Conservation (phyloP, 2,329 filamentous ascomycete genomes). For the Incumbomyces delicatus region DNA sequence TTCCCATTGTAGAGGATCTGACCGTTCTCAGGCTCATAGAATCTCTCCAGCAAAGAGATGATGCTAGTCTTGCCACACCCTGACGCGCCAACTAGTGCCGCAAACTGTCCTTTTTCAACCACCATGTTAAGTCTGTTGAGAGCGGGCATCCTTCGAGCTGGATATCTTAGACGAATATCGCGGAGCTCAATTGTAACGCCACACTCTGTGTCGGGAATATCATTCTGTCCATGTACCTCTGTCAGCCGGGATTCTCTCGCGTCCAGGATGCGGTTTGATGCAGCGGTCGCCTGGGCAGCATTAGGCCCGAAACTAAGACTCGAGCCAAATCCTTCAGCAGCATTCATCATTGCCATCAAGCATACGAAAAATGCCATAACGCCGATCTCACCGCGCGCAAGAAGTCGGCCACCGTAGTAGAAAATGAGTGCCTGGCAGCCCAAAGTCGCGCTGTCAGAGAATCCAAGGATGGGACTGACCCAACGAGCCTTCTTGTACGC, state of each 20-base stretch:
- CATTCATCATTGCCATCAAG: conserved; percentile 32
- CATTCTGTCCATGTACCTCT: conserved; percentile 64
- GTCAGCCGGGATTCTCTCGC: conserved; percentile 72
- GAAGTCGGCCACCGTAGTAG: conserved; percentile 63
- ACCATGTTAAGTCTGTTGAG: too few relatives aligned
- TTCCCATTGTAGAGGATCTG: conserved; percentile 73
- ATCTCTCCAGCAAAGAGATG: conserved; percentile 80
- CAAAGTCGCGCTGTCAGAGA: conserved; percentile 66
- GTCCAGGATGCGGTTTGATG: conserved; percentile 66
- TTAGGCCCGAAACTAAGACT: conserved; percentile 26
- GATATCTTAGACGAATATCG: conserved; percentile 74
- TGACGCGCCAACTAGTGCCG: conserved; percentile 75
- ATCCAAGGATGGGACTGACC: conserved; percentile 62
- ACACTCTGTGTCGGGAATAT: conserved; percentile 76
- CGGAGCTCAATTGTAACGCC: conserved; percentile 84
- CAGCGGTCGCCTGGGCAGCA: conserved; percentile 81
- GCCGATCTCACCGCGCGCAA: conserved; percentile 53
- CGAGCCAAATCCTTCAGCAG: conserved; percentile 22
- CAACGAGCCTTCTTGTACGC: conserved; percentile 60
- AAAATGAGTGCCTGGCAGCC: too few relatives aligned
- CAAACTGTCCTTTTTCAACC: conserved; percentile 20
- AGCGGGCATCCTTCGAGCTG: too few relatives aligned
- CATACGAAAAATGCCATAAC: conserved; percentile 60
- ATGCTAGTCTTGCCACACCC: conserved; percentile 91
- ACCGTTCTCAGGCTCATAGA: conserved; percentile 78